phyloP scores from a whole-genome alignment of 2,329 filamentous ascomycete species.

The Hypoxylon sp. region DNA sequence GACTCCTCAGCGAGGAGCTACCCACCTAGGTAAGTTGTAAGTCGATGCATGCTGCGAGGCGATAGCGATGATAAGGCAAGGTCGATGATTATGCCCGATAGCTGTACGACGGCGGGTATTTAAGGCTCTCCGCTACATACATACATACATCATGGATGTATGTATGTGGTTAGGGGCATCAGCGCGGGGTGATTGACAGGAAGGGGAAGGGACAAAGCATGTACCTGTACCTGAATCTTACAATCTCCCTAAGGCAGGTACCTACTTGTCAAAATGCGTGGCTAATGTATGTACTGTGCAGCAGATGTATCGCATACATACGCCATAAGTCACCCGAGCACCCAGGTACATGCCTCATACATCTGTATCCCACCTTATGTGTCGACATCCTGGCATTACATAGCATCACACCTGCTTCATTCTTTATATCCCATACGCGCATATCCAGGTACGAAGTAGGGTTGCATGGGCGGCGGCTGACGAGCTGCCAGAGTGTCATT shows the following conservation, averaged over 20 bases:
- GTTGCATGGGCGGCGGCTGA: conserved; percentile 40
- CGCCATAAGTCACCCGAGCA: neutral
- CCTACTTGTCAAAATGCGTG: conserved; percentile 22
- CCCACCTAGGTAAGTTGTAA: conserved; percentile 39
- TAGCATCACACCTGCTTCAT: conserved; percentile 29
- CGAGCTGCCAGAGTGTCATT: conserved; percentile 33
- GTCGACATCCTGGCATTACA: neutral
- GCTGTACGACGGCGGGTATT: conserved; percentile 41
- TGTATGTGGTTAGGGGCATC: neutral
- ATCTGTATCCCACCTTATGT: neutral
- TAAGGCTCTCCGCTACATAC: conserved; percentile 28
- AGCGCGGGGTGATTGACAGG: conserved; percentile 39
- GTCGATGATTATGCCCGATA: conserved; percentile 20
- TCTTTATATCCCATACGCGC: conserved; percentile 12
- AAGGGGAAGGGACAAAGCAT: neutral
- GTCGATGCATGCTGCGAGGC: conserved; percentile 18
- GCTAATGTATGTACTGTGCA: conserved; percentile 19
- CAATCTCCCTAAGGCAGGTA: conserved; percentile 17
- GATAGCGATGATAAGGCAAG: conserved; percentile 31
- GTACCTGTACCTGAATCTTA: conserved; percentile 13
- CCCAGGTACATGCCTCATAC: neutral
- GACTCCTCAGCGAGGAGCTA: conserved; percentile 19
- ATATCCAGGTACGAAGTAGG: conserved; percentile 41
- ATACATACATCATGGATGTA: too few relatives aligned
- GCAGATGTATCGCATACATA: conserved; percentile 20